Percentiles rank a stretch among this genome's conserved stretches.
phyloP scores from a whole-genome alignment of 352 stramenopile genomes.

The Pythium dissotocum region DNA sequence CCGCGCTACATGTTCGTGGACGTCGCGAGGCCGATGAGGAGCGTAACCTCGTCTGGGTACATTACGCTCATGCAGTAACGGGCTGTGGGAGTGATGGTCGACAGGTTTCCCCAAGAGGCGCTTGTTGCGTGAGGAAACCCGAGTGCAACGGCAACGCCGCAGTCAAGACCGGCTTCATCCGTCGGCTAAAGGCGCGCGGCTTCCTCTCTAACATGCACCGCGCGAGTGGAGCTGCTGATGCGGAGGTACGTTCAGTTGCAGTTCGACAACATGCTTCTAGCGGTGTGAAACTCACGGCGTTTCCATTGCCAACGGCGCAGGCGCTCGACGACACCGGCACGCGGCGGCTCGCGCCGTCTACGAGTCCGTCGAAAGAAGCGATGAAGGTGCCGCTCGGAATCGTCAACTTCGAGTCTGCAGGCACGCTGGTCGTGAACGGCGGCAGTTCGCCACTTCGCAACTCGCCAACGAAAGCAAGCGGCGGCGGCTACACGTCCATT shows the following conservation, averaged over 20 bases:
- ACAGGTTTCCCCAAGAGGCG: constrained; percentile 17
- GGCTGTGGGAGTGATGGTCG: constrained; percentile 9
- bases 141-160: constrained; percentile 3
- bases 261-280: no score
- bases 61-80: background rate
- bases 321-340: constrained; percentile 6
- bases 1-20: no score
- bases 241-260: background rate
- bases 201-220: background rate
- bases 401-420: constrained; percentile 36
- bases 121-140: background rate
- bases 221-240: background rate
- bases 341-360: constrained; percentile 32
- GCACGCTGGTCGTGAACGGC: constrained; percentile 14
- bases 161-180: background rate
- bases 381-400: constrained; percentile 30
- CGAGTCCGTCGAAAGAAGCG: constrained; percentile 33
- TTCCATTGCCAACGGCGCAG: background rate
- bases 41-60: background rate
- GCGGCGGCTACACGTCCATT: background rate
- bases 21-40: no score
- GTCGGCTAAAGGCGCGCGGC: no score
- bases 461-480: constrained; percentile 18
- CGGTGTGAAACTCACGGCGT: background rate
- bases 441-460: constrained; percentile 21